These are phyloP conservation scores for Pholiota conissans DNA, from an alignment of 768 basidiomycete genomes.

Conservation along the genomic window DNA sequence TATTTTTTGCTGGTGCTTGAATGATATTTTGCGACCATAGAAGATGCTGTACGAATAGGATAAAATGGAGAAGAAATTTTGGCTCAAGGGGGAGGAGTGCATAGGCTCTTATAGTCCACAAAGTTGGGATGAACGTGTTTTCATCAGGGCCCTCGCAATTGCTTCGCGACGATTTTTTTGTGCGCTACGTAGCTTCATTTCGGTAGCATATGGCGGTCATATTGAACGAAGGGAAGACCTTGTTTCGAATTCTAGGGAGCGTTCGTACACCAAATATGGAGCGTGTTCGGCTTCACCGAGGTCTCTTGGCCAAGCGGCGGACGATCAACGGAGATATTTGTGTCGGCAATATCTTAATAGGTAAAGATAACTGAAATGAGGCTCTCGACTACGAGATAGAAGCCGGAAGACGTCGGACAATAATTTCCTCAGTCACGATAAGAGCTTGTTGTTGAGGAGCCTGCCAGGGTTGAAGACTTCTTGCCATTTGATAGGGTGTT, in stretches of 20 bases:
- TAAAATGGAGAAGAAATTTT: not conserved
- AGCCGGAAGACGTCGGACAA: not conserved
- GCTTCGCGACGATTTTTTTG: not conserved
- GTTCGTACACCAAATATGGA: not conserved
- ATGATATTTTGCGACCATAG: not conserved
- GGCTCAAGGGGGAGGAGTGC: not conserved
- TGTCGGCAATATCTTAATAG: not conserved
- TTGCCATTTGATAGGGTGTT: not conserved
- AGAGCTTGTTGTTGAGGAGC: not conserved
- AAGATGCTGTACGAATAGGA: not conserved
- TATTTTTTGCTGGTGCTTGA: not conserved
- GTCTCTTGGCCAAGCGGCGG: not conserved
- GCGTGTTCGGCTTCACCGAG: not conserved
- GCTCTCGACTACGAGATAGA: conserved; percentile 1
- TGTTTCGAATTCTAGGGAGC: not conserved
- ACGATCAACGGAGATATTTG: conserved; percentile 2
- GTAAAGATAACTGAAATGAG: conserved; percentile 14
- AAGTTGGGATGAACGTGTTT: not conserved
- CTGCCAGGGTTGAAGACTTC: not conserved
- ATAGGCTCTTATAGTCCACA: not conserved
- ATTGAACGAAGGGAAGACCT: not conserved
- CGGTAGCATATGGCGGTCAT: not conserved
- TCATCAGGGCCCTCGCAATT: not conserved
- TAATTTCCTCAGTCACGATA: not conserved
- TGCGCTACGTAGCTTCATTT: not conserved